These are phyloP conservation scores for Xylaria hypoxylon DNA, from an alignment of 2,329 filamentous ascomycete genomes.

Conservation along the genomic window DNA sequence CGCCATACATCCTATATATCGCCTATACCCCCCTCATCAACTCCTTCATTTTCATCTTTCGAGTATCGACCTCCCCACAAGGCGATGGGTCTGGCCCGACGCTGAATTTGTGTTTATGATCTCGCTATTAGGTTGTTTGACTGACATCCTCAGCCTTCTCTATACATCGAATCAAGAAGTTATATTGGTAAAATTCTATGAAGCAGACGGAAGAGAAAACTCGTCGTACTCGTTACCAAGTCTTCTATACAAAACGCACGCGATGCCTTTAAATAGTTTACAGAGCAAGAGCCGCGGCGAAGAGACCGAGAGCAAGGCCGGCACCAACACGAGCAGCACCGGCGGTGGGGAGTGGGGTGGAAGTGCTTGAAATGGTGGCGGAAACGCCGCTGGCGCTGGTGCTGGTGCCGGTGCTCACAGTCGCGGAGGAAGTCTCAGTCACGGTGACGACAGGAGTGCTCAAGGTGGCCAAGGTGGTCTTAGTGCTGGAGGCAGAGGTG, in stretches of 20 bases:
- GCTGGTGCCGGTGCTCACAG: too few species aligned
- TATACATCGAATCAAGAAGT: slow-evolving; percentile 21
- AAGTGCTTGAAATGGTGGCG: slow-evolving; percentile 12
- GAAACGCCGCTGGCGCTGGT: slow-evolving; percentile 9
- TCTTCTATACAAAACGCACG: slow-evolving; percentile 18
- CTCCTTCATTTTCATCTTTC: slow-evolving; percentile 12
- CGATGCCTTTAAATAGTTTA: slow-evolving; percentile 17
- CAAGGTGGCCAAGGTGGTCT: slow-evolving; percentile 12
- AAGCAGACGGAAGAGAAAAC: background rate
- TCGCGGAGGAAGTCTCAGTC: slow-evolving; percentile 4
- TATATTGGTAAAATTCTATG: slow-evolving; percentile 5
- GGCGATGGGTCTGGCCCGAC: background rate
- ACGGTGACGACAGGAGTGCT: slow-evolving; percentile 23
- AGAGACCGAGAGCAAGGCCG: slow-evolving; percentile 55
- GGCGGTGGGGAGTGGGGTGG: slow-evolving; percentile 40
- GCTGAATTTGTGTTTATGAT: slow-evolving; percentile 8
- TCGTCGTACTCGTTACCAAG: slow-evolving; percentile 6
- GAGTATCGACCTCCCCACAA: slow-evolving; percentile 35
- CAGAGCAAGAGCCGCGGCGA: slow-evolving; percentile 56
- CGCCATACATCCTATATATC: slow-evolving; percentile 1
- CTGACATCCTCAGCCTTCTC: background rate
- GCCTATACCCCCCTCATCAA: background rate
- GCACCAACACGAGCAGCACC: slow-evolving; percentile 52
- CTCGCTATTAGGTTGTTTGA: slow-evolving; percentile 19
- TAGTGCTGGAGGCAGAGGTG: background rate